These are phyloP conservation scores for Sporothrix phasma DNA, from an alignment of 2,329 filamentous ascomycete species.

Conservation along the genomic window DNA sequence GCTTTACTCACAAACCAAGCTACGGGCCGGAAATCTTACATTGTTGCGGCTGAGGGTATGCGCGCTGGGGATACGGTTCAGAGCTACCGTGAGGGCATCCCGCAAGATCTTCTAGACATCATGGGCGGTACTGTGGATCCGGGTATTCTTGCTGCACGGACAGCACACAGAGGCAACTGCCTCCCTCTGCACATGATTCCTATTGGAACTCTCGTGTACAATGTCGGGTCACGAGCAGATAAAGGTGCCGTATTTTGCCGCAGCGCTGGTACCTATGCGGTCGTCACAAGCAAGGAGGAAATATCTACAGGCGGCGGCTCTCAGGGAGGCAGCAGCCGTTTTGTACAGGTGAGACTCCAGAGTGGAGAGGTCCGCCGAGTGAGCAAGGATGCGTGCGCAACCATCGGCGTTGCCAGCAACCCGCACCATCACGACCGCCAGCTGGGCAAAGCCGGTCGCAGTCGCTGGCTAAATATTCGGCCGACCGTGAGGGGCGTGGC, in stretches of 20 bases:
- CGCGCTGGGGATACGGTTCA: slow-evolving; percentile 83
- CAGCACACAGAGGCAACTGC: slow-evolving; percentile 89
- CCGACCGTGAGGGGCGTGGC: slow-evolving; percentile 94
- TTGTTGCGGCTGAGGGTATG: slow-evolving; percentile 91
- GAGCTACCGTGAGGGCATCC: slow-evolving; percentile 85
- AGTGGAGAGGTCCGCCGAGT: slow-evolving; percentile 88
- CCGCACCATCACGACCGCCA: slow-evolving; percentile 81
- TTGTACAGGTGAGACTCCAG: slow-evolving; percentile 76
- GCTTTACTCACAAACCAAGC: slow-evolving; percentile 69
- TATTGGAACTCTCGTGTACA: slow-evolving; percentile 84
- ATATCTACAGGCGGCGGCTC: slow-evolving; percentile 51
- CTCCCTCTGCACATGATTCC: slow-evolving; percentile 93
- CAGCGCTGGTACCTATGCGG: slow-evolving; percentile 85
- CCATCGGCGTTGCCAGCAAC: slow-evolving; percentile 90
- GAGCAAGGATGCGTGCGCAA: slow-evolving; percentile 85
- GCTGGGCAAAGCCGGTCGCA: slow-evolving; percentile 89
- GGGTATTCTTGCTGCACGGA: slow-evolving; percentile 90
- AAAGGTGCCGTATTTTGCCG: slow-evolving; percentile 83
- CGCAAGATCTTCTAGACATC: slow-evolving; percentile 70
- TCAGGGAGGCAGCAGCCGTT: slow-evolving; percentile 58
- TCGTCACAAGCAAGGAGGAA: slow-evolving; percentile 77
- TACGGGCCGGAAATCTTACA: slow-evolving; percentile 73
- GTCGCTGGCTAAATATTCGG: slow-evolving; percentile 85
- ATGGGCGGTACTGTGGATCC: slow-evolving; percentile 93
- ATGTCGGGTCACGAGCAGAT: slow-evolving; percentile 67